A percentile compares a stretch with the other conserved stretches of the same genome.
These are phyloP conservation scores for Acanthamoeba lugdunensis DNA, from an alignment of 208 protist genomes.

Conservation along the genomic window DNA sequence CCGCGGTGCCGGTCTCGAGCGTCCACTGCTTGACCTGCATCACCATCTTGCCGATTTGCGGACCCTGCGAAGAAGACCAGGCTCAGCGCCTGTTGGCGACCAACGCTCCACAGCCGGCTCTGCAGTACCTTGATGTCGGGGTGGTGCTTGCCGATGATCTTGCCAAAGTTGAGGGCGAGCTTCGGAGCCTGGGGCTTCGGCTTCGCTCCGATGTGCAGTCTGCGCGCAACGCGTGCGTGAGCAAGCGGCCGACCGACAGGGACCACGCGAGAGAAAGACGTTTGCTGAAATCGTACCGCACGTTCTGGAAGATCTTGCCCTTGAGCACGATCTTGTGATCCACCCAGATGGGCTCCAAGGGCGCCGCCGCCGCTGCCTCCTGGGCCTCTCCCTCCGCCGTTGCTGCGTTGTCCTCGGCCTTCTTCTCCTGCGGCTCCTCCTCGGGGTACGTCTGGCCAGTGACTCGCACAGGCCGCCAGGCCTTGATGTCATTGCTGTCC, in stretches of 20 bases:
- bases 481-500: constrained; percentile 39
- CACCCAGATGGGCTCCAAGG: not conserved
- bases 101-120: not conserved
- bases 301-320: constrained; percentile 53
- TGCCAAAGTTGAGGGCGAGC: constrained; percentile 39
- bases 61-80: not conserved
- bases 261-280: not conserved
- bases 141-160: constrained; percentile 35
- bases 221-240: not conserved
- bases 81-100: not conserved
- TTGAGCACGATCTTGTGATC: not conserved
- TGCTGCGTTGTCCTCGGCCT: not conserved
- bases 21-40: constrained; percentile 33
- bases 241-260: not conserved
- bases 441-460: not conserved
- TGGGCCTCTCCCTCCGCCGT: not conserved
- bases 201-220: constrained; percentile 30
- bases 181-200: not conserved
- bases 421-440: not conserved
- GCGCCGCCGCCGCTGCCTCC: not conserved
- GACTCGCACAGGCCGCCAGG: constrained; percentile 1
- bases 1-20: not conserved
- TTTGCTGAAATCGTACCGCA: not conserved
- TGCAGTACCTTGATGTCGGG: not conserved
- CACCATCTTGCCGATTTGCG: constrained; percentile 25